phyloP scores from a whole-genome alignment of 441 rosid genomes.

The Brassica hybrid region DNA sequence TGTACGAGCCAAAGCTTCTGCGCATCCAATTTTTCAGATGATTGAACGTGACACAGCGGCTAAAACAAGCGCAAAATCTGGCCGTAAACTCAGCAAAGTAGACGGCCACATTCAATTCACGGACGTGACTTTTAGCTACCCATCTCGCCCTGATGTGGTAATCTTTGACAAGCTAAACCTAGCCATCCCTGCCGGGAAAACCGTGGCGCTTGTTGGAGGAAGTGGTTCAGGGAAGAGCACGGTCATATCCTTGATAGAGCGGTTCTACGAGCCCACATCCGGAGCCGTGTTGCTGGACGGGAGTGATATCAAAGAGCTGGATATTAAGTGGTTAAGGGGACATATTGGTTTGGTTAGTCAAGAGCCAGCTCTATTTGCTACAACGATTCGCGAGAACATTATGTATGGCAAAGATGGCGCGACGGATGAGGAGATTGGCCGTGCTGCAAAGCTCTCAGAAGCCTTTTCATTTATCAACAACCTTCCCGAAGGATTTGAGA shows the following conservation, averaged over 20 bases:
- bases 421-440: conserved; percentile 64
- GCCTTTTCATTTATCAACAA: conserved; percentile 82
- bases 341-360: conserved; percentile 92
- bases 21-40: conserved; percentile 89
- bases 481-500: conserved; percentile 92
- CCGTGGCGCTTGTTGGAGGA: conserved; percentile 94
- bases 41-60: conserved; percentile 74
- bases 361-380: conserved; percentile 95
- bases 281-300: conserved; percentile 77
- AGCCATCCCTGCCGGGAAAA: conserved; percentile 70
- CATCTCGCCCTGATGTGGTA: conserved; percentile 76
- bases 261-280: conserved; percentile 83
- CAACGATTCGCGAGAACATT: conserved; percentile 85
- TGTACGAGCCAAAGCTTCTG: conserved; percentile 79
- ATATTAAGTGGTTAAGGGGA: conserved; percentile 86
- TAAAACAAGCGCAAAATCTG: conserved; percentile 60
- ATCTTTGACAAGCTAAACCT: conserved; percentile 69
- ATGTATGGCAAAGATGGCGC: conserved; percentile 91
- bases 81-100: conserved; percentile 56
- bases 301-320: conserved; percentile 61
- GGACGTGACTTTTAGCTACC: conserved; percentile 74
- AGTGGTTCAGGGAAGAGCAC: conserved; percentile 98
- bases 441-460: conserved; percentile 90
- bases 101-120: conserved; percentile 80
- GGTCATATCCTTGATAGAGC: conserved; percentile 79